Evolutionary conservation across 768 basidiomycete genomes (phyloP), one percentile per base, ranked within the genome.

Genomic region (Psilocybe sp.): DNA sequence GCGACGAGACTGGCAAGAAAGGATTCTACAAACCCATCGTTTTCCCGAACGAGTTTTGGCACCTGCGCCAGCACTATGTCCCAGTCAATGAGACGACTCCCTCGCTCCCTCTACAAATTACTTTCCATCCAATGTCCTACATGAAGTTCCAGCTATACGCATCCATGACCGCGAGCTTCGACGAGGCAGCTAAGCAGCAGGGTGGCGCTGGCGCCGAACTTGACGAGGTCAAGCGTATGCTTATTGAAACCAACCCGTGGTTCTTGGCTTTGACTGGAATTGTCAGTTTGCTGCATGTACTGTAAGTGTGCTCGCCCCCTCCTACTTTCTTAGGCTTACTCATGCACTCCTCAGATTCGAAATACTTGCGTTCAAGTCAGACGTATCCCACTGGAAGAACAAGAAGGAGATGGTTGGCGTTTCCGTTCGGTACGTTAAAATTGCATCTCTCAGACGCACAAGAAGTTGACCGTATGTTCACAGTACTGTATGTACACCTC

Each of bases 11-110:
- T 18, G 85, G 86, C 4, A 77, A 75, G 2, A 78, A 76, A 52
- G 88, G 82, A 3, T 81, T 76, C 54, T 93, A 95, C 77, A 88
- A 84, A 60, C 96, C 96, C 8, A 84, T 95, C 51, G 64, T 98
- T 34, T 98, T 88, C 68, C 82, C 92, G 12, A 98, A 98, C 63
- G 93, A 97, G 62, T 98, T 98, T 69, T 98, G 96, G 93, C 81
- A 88, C 54, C 77, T 92, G 28, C 82, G 84, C 35, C 85, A 87
- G 37, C 87, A 94, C 52, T 85, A 91, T 58, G 65, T 81, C 49
- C 89, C 94, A 59, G 79, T 98, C 65, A 98, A 98, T 65, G 66
- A 74, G n/a, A 91, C 92, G 1, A 92, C 90, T 3, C 75, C 82
- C 8, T 76, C 64, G 8, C 70, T 98, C 1, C 93, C 96, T 1